Evolutionary conservation across 106 monocot genomes (phyloP).

Genomic region (Xerophyta viscosa): DNA sequence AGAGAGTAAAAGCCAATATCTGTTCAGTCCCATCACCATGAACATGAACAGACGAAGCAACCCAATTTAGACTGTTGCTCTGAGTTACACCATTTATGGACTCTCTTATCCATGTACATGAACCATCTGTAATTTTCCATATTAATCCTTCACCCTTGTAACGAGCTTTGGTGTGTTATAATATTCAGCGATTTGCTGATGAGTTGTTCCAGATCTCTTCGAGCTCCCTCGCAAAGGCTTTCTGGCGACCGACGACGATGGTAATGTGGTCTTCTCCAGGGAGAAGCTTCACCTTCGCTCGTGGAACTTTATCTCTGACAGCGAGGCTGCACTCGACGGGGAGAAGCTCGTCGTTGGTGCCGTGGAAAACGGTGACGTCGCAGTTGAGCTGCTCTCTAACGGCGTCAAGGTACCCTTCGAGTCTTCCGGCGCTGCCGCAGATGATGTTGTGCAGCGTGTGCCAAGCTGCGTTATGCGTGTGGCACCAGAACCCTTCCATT

Average conservation of each 20-base stretch:
- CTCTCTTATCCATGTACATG: too few relatives aligned
- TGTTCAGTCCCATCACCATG: too few relatives aligned
- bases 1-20: too few relatives aligned
- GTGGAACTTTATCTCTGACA: conserved; percentile 34
- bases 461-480: conserved; percentile 69
- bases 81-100: too few relatives aligned
- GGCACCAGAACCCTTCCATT: conserved; percentile 67
- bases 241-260: conserved; percentile 58
- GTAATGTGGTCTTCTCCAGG: conserved; percentile 58
- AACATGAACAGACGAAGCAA: too few relatives aligned
- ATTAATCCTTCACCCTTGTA: not conserved
- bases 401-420: conserved; percentile 49
- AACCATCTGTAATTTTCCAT: not conserved
- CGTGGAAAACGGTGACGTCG: conserved; percentile 60
- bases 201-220: conserved; percentile 61
- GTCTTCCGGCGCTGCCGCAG: conserved; percentile 55
- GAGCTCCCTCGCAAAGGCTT: conserved; percentile 52
- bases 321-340: conserved; percentile 63
- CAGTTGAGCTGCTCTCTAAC: conserved; percentile 44
- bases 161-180: not conserved
- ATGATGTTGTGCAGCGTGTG: conserved; percentile 84
- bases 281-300: conserved; percentile 52
- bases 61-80: too few relatives aligned
- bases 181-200: too few relatives aligned
- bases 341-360: conserved; percentile 51